phyloP scores from a whole-genome alignment of 164 flowering plant species.

The Cinnamomum micranthum region DNA sequence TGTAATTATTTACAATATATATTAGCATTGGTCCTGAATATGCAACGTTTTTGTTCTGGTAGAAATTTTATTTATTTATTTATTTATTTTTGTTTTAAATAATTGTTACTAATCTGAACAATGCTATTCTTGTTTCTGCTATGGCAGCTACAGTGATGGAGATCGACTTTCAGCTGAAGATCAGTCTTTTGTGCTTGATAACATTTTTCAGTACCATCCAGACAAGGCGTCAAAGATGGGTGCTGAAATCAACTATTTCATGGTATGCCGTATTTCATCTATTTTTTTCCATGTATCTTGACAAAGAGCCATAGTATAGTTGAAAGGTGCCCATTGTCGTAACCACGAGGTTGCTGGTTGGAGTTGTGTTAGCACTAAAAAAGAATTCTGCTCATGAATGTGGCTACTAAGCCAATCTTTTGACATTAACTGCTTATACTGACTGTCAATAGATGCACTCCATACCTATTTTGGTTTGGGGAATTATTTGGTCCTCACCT shows the following conservation, averaged over 20 bases:
- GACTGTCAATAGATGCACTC: too few relatives aligned
- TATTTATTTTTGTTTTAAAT: neutral
- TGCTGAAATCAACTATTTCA: conserved; percentile 60
- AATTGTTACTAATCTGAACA: neutral
- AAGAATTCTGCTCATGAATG: too few relatives aligned
- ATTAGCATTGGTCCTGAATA: neutral
- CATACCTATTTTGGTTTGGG: too few relatives aligned
- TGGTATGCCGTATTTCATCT: conserved; percentile 39
- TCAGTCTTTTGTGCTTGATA: conserved; percentile 59
- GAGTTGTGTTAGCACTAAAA: too few relatives aligned
- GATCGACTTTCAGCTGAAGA: conserved; percentile 71
- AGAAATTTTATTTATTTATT: neutral
- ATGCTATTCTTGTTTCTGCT: too few relatives aligned
- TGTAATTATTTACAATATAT: neutral
- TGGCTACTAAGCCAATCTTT: too few relatives aligned
- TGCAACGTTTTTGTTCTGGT: neutral
- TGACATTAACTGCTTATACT: too few relatives aligned
- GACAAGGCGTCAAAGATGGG: conserved; percentile 75
- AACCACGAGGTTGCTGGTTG: too few relatives aligned
- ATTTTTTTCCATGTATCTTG: neutral
- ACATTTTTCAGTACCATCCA: conserved; percentile 75
- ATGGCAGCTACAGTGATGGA: conserved; percentile 68
- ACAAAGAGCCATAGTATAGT: too few relatives aligned
- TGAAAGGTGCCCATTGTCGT: too few relatives aligned
- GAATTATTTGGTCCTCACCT: too few relatives aligned